Base-by-base conservation (phyloP, 257 asterid species). In the Nemophila menziesii region DNA sequence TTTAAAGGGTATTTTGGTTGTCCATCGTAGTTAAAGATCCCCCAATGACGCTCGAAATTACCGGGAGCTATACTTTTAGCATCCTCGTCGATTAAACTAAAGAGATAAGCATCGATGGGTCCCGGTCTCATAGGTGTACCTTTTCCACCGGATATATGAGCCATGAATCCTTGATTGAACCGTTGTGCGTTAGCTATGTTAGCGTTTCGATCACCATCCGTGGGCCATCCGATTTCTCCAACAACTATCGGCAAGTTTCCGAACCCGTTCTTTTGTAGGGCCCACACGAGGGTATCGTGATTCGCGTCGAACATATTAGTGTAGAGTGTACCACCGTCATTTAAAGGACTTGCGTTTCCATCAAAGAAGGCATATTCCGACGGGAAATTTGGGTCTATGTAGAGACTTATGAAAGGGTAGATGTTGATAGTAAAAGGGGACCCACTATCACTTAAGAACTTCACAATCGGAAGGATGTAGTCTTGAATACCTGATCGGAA, bases 191-290 rank as follows among this genome's bases (percentile, higher is more conserved):
- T 51, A n/a, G 49, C 24, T 17, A 64, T 15, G 57, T 79, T 79
- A 19, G 92, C 94, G 12, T 82, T 73, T 17, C 59, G 57, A 21
- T 82, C 94, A 0, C 87, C 92, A 11, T 83, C 93, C 0, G 95
- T 83, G 5, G 95, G 95, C 93, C 95, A 83, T 2, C 95, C 95
- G 21, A 83, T 71, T 57, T 82, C 92, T 4, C 94, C 94, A 4
- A 82, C 20, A 22, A 74, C 50, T 38, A 82, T 79, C 3, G 92
- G 87, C 22, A 82, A 13, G 52, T 82, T 76, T 5, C 50, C 59
- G 7, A 64, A 82, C 4, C 94, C 94, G 16, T 82, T 82, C 55
- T 59, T 76, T 61, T 63, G 87, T 40, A 82, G 44, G 2, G 94
- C 82, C 92, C 92, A 79, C 5, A 65, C 80, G 0, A 82, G 92